phyloP scores from a whole-genome alignment of 441 rosid genomes.

The Eruca vesicaria region DNA sequence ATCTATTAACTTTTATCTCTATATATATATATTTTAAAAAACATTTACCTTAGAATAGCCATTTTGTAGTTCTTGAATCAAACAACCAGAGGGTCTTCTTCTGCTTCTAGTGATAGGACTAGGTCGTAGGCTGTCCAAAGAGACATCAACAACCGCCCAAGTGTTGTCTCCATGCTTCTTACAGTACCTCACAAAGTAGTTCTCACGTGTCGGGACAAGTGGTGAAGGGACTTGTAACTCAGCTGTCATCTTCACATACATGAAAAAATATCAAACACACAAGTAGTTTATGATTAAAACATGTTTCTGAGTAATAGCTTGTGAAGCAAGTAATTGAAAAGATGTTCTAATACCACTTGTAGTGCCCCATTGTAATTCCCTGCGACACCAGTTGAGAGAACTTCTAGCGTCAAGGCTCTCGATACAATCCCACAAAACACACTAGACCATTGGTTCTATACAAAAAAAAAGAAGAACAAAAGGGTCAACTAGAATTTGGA shows the following conservation, averaged over 20 bases:
- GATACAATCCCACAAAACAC: conserved; percentile 87
- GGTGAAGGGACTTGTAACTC: conserved; percentile 96
- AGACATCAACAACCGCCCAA: conserved; percentile 93
- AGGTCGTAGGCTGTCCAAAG: conserved; percentile 54
- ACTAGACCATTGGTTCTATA: conserved; percentile 73
- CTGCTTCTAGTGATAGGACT: conserved; percentile 43
- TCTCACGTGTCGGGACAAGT: conserved; percentile 83
- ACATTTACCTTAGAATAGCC: conserved; percentile 81
- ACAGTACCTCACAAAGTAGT: conserved; percentile 83
- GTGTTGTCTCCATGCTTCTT: conserved; percentile 69
- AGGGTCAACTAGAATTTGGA: background rate
- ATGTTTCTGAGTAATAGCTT: background rate
- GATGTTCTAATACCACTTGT: conserved; percentile 67
- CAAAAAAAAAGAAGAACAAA: background rate
- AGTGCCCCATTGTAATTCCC: conserved; percentile 90
- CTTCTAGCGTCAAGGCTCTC: conserved; percentile 75
- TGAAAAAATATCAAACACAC: background rate
- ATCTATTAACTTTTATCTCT: background rate
- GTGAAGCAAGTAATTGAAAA: background rate
- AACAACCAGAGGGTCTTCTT: conserved; percentile 32
- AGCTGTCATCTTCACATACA: background rate
- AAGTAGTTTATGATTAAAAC: background rate
- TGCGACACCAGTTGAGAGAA: conserved; percentile 86
- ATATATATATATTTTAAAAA: no score
- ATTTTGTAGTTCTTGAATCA: conserved; percentile 76